phyloP scores from a whole-genome alignment of 352 stramenopile genomes.

The Phytophthora pini region DNA sequence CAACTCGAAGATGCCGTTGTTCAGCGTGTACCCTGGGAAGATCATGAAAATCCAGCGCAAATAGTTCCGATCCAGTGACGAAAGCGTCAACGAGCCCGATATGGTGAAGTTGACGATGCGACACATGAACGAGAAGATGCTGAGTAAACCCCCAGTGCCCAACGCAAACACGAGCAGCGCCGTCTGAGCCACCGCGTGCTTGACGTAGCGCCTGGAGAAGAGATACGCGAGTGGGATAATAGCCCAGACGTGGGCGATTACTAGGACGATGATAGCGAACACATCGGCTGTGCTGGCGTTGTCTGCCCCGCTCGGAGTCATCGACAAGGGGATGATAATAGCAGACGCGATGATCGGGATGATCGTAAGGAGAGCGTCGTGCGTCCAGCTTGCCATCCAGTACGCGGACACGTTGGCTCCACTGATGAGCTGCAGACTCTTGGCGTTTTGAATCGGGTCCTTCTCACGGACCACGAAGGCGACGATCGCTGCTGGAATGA shows the following conservation, averaged over 20 bases:
- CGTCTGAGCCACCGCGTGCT: slow-evolving; percentile 68
- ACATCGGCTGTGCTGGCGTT: slow-evolving; percentile 40
- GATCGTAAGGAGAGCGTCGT: slow-evolving; percentile 56
- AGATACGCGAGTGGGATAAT: slow-evolving; percentile 73
- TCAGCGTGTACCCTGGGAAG: slow-evolving; percentile 72
- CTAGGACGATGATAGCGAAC: slow-evolving; percentile 45
- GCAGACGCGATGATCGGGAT: slow-evolving; percentile 44
- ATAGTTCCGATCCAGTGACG: slow-evolving; percentile 69
- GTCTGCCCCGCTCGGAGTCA: slow-evolving; percentile 20
- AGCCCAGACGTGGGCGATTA: slow-evolving; percentile 51
- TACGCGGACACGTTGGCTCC: slow-evolving; percentile 62
- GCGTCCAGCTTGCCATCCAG: slow-evolving; percentile 61
- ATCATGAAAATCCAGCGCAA: slow-evolving; percentile 77
- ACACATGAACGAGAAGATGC: slow-evolving; percentile 83
- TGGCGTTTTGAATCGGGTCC: slow-evolving; percentile 68
- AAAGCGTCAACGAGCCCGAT: slow-evolving; percentile 48
- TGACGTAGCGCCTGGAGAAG: slow-evolving; percentile 64
- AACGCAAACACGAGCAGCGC: slow-evolving; percentile 72
- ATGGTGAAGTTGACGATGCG: slow-evolving; percentile 64
- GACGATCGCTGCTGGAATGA: slow-evolving; percentile 68
- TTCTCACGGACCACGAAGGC: slow-evolving; percentile 75
- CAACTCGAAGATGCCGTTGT: slow-evolving; percentile 77
- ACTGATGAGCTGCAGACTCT: slow-evolving; percentile 71
- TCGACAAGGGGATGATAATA: slow-evolving; percentile 47
- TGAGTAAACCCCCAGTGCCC: slow-evolving; percentile 64